Percentiles rank a stretch among this genome's conserved stretches.
These are phyloP conservation scores for Cytospora leucostoma DNA, from an alignment of 2,329 filamentous ascomycete species.

Conservation along the genomic window DNA sequence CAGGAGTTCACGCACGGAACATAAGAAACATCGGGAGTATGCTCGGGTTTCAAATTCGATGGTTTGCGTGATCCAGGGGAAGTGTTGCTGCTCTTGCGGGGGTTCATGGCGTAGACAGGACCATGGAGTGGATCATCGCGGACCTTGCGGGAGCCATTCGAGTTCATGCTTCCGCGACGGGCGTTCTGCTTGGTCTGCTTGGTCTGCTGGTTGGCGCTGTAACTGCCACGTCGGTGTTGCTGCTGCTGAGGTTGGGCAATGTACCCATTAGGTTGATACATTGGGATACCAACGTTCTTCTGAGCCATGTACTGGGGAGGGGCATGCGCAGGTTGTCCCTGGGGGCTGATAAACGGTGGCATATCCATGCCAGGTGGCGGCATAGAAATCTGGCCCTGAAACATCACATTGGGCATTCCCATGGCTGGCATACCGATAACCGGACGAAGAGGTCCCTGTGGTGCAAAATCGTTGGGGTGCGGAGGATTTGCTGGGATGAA, in stretches of 20 bases:
- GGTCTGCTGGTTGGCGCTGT: constrained; percentile 3
- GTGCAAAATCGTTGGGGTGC: not conserved
- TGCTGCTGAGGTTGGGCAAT: not conserved
- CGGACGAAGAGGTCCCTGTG: not conserved
- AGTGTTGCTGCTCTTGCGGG: constrained; percentile 8
- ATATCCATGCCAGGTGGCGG: constrained; percentile 3
- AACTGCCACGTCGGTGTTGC: not conserved
- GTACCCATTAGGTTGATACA: constrained; percentile 22
- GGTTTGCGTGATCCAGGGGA: not conserved
- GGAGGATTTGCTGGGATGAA: constrained; percentile 5
- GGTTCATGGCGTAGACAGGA: constrained; percentile 16
- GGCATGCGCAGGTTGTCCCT: not conserved
- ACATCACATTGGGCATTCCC: not conserved
- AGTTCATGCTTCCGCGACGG: constrained; percentile 18
- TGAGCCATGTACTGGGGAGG: constrained; percentile 7
- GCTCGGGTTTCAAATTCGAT: not conserved
- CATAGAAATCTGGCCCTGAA: constrained; percentile 16
- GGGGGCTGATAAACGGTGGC: constrained; percentile 1
- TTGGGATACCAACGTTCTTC: constrained; percentile 1
- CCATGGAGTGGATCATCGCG: constrained; percentile 20
- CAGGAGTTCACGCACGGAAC: not conserved
- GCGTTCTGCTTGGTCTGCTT: not conserved
- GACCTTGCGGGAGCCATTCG: constrained; percentile 15
- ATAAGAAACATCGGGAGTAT: too few species aligned
- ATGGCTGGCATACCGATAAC: not conserved